phyloP scores from a whole-genome alignment of 2,329 filamentous ascomycete species.

The Colletotrichum brevisporum region DNA sequence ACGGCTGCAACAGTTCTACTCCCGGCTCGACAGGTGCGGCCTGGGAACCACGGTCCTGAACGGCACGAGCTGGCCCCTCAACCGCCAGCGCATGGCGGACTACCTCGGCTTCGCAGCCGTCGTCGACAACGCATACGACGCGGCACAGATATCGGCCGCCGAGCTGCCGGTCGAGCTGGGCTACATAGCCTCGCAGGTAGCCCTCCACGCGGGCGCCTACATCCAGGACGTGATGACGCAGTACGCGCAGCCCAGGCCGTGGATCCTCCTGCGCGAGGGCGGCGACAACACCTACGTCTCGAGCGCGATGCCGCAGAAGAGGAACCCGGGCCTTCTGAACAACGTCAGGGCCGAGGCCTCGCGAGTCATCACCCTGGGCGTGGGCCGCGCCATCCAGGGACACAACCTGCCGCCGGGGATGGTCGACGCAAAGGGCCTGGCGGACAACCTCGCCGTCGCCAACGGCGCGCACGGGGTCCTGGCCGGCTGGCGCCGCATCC shows the following conservation, averaged over 20 bases:
- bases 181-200: slow-evolving; percentile 17
- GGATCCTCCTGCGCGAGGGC: slow-evolving; percentile 34
- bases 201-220: slow-evolving; percentile 27
- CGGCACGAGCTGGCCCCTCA: slow-evolving; percentile 37
- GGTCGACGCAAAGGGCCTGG: slow-evolving; percentile 29
- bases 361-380: slow-evolving; percentile 15
- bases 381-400: slow-evolving; percentile 32
- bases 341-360: slow-evolving; percentile 23
- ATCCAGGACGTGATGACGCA: slow-evolving; percentile 36
- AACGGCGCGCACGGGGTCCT: slow-evolving; percentile 12
- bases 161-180: slow-evolving; percentile 36
- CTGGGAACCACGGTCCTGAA: slow-evolving; percentile 36
- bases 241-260: slow-evolving; percentile 32
- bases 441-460: slow-evolving; percentile 22
- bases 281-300: slow-evolving; percentile 34
- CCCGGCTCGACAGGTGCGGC: slow-evolving; percentile 27
- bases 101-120: slow-evolving; percentile 32
- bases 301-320: slow-evolving; percentile 36
- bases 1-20: slow-evolving; percentile 23
- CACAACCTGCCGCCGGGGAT: slow-evolving; percentile 34
- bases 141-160: slow-evolving; percentile 28
- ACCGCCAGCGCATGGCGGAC: slow-evolving; percentile 34
- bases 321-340: slow-evolving; percentile 24
- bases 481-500: slow-evolving; percentile 13
- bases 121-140: slow-evolving; percentile 36